These are phyloP conservation scores for Trichoderma gamsii DNA, from an alignment of 495 filamentous ascomycete species.

Conservation along the genomic window DNA sequence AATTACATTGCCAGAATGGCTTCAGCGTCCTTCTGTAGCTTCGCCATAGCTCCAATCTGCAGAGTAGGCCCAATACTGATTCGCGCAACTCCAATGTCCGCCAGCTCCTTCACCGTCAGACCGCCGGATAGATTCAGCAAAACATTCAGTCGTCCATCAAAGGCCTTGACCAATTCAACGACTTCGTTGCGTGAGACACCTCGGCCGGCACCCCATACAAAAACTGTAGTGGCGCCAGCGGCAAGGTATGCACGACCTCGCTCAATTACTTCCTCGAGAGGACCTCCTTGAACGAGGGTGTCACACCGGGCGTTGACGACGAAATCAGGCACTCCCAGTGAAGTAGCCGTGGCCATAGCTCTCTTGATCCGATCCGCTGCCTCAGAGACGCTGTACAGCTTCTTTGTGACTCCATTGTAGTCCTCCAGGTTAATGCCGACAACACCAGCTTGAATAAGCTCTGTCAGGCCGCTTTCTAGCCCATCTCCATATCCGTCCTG, in stretches of 20 bases:
- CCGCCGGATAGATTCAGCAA: constrained; percentile 22
- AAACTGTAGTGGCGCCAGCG: constrained; percentile 46
- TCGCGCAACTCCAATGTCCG: constrained; percentile 39
- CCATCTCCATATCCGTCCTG: constrained; percentile 48
- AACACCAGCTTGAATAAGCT: constrained; percentile 38
- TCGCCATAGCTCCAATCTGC: neutral
- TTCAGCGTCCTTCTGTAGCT: neutral
- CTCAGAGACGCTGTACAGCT: constrained; percentile 29
- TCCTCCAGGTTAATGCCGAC: constrained; percentile 51
- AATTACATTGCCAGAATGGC: neutral
- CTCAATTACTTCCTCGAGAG: constrained; percentile 37
- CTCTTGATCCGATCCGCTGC: constrained; percentile 35
- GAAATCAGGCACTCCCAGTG: constrained; percentile 41
- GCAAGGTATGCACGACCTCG: constrained; percentile 40
- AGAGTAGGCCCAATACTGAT: constrained; percentile 36
- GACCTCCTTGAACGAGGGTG: constrained; percentile 27
- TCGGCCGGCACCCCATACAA: constrained; percentile 31
- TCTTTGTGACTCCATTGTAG: constrained; percentile 28
- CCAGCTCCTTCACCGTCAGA: constrained; percentile 29
- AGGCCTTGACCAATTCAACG: constrained; percentile 28
- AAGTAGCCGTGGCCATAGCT: constrained; percentile 28
- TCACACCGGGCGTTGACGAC: constrained; percentile 47
- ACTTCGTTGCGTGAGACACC: constrained; percentile 33
- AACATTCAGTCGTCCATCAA: constrained; percentile 30
- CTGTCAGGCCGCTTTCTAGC: constrained; percentile 33